phyloP scores from a whole-genome alignment of 176 grass and related monocot species.

The Dendrocalamus sinicus region DNA sequence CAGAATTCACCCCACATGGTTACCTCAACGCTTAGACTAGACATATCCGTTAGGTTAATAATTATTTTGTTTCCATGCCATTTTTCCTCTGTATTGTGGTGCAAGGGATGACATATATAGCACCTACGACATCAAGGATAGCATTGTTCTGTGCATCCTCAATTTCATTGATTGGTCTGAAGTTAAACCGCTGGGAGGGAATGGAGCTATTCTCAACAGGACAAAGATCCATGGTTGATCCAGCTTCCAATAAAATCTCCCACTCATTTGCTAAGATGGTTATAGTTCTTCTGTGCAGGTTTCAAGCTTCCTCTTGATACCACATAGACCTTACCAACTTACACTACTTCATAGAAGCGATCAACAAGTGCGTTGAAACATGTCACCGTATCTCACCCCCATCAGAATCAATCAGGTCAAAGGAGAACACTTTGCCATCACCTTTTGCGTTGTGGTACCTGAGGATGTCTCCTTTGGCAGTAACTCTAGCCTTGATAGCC shows the following conservation, averaged over 20 bases:
- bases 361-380: conserved; percentile 85
- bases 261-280: conserved; percentile 92
- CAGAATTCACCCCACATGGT: conserved; percentile 98
- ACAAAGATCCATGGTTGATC: conserved; percentile 79
- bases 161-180: conserved; percentile 76
- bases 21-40: conserved; percentile 85
- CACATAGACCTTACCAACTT: conserved; percentile 93
- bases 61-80: conserved; percentile 92
- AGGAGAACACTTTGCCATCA: conserved; percentile 95
- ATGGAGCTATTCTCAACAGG: conserved; percentile 79
- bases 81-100: conserved; percentile 86
- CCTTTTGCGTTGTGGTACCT: conserved; percentile 95
- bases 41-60: conserved; percentile 80
- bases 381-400: conserved; percentile 84
- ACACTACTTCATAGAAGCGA: conserved; percentile 81
- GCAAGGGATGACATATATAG: conserved; percentile 74
- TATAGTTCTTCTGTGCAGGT: conserved; percentile 78
- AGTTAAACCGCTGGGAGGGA: conserved; percentile 82
- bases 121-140: conserved; percentile 80
- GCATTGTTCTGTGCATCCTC: conserved; percentile 74
- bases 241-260: conserved; percentile 85
- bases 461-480: conserved; percentile 83
- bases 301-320: conserved; percentile 91
- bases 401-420: conserved; percentile 94
- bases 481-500: conserved; percentile 93